A percentile compares a stretch with the other conserved stretches of the same genome.
Conservation (phyloP, 805 yeast genomes). For the Zygosaccharomyces bisporus region DNA sequence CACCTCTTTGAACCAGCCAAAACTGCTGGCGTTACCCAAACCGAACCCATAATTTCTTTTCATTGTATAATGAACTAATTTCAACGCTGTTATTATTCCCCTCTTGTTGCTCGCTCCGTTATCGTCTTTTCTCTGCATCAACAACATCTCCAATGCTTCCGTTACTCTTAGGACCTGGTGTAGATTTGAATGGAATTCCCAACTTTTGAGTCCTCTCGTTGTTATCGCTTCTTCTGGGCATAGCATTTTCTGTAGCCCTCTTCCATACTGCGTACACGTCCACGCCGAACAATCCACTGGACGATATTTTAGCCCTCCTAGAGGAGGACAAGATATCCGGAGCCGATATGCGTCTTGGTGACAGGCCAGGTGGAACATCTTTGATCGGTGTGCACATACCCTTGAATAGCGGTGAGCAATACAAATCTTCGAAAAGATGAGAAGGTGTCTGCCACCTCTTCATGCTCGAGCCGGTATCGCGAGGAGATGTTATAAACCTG, state of each 20-base stretch:
- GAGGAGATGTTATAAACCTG: conserved; percentile 25
- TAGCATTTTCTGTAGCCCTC: conserved; percentile 26
- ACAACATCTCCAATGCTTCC: conserved; percentile 2
- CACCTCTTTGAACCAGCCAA: conserved; percentile 6
- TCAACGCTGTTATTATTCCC: not conserved
- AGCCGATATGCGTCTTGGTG: conserved; percentile 19
- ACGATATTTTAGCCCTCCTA: conserved; percentile 25
- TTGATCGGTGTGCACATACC: conserved; percentile 24
- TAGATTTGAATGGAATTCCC: conserved; percentile 15
- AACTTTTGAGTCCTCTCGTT: conserved; percentile 10
- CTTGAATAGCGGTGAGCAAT: conserved; percentile 33
- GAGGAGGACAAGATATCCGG: conserved; percentile 12
- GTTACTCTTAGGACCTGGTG: conserved; percentile 6
- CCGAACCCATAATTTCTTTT: conserved; percentile 4
- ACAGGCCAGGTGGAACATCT: conserved; percentile 20
- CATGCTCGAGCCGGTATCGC: conserved; percentile 21
- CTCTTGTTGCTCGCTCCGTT: not conserved
- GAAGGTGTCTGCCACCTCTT: conserved; percentile 37
- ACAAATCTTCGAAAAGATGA: conserved; percentile 33
- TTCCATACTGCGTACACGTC: conserved; percentile 37
- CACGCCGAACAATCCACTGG: conserved; percentile 35
- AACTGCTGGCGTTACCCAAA: conserved; percentile 6
- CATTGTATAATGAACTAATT: not conserved
- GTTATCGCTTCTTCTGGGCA: conserved; percentile 1
- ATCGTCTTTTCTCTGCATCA: conserved; percentile 7